A percentile compares a stretch with the other conserved stretches of the same genome.
Evolutionary conservation across 2,329 filamentous ascomycete genomes (phyloP).

Genomic region (Penicillium sp.): DNA sequence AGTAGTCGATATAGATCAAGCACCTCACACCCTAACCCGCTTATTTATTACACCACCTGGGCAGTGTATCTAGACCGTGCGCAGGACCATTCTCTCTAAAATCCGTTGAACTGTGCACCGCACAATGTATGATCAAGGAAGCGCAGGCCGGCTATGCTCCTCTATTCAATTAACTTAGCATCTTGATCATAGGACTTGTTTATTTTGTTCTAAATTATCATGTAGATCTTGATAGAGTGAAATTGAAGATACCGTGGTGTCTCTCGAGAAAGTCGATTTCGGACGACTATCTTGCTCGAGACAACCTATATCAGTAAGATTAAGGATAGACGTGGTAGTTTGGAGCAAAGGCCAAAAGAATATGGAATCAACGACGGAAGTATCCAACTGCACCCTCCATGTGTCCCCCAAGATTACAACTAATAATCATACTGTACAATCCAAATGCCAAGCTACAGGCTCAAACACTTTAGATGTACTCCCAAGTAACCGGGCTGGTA

Average conservation of each 20-base stretch:
- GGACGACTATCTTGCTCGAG: not conserved
- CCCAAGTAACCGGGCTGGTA: constrained; percentile 31
- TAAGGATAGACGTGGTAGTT: not conserved
- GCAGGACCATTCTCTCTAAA: no score
- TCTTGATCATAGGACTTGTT: no score
- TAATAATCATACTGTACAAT: not conserved
- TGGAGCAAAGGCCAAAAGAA: not conserved
- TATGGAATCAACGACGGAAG: not conserved
- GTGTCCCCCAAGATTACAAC: not conserved
- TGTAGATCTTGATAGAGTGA: not conserved
- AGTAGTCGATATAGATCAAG: no score
- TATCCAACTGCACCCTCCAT: not conserved
- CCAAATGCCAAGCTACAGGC: not conserved
- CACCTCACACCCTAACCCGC: no score
- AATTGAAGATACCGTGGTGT: not conserved
- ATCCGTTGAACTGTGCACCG: no score
- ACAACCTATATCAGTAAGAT: not conserved
- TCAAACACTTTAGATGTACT: constrained; percentile 33
- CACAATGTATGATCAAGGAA: no score
- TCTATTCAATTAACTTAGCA: no score
- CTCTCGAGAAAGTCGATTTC: not conserved
- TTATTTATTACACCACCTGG: no score
- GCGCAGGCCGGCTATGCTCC: no score
- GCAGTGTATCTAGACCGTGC: no score
- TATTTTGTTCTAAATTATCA: no score